Base-by-base conservation (phyloP, 2,329 filamentous ascomycete species). In the Alternaria sp. region DNA sequence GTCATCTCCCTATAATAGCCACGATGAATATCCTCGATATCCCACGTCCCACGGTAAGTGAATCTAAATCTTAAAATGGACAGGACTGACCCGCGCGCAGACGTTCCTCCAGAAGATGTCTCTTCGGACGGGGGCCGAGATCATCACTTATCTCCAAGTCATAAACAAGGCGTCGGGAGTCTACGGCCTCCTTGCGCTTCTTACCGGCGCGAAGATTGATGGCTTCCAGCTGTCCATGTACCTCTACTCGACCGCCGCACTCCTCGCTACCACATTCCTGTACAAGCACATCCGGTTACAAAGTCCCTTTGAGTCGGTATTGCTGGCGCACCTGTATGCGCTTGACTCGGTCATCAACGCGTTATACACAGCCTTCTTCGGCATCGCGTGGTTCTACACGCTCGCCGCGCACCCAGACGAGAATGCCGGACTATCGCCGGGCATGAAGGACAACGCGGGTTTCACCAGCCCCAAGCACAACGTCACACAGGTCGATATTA, bases 151-250 rank as follows among this genome's bases (percentile, higher is more conserved):
- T 65, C 89, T 92, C 11, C 88, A 97, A 68, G 86, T 96, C 59
- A 90, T 97, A 83, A 97, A 97, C 86, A 97, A 97, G 81, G 88
- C 94, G 70, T 95, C 93, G 54, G 94, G 94, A 61, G 85, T 97
- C 71, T 97, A 97, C 81, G 94, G 94, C 69, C 86, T 97, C 46
- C 90, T 97, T 71, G 94, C 94, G 63, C 87, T 97, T 71, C 85
- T 97, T 68, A 97, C 94, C 23, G 95, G 95, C 77, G 94, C 92
- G 80, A 85, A 90, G 71, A 88, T 97, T 66, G 94, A 93, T 58
- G 86, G 89, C 28, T 87, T 96, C 23, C 95, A 97, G 81, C 87
- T 97, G 61, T 92, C 91, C 61, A 96, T 96, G 86, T 97, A 97
- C 85, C 86, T 97, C 53, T 97, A 97, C 85, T 96, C 92, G 25